phyloP scores from a whole-genome alignment of 78 protist species.

The Dictyostelium capitatum region DNA sequence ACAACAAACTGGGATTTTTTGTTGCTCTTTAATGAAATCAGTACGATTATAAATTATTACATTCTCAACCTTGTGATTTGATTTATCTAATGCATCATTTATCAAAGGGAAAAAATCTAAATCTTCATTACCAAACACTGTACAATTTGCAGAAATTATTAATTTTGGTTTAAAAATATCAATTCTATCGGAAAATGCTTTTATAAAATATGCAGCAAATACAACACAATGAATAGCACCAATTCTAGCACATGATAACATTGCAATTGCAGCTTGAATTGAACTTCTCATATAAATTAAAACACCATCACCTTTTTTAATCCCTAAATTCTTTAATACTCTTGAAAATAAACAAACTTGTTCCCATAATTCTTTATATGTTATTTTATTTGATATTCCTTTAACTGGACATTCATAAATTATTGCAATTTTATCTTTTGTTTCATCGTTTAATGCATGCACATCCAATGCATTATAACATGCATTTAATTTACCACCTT shows the following conservation, averaged over 20 bases:
- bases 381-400: neutral
- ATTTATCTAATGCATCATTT: neutral
- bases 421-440: neutral
- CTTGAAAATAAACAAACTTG: conserved; percentile 1
- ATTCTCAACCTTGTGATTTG: neutral
- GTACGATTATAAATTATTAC: neutral
- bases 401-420: neutral
- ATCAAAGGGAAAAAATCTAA: neutral
- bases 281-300: conserved; percentile 92
- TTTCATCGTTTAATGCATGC: neutral
- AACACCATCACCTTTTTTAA: conserved; percentile 91
- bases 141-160: neutral
- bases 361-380: neutral
- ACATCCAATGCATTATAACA: conserved; percentile 1
- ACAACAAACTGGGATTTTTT: neutral
- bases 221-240: conserved; percentile 89
- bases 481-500: conserved; percentile 22
- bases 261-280: conserved; percentile 82
- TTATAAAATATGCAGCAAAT: neutral
- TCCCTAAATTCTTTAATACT: conserved; percentile 72
- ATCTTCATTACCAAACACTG: neutral
- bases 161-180: conserved; percentile 22
- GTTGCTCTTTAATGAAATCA: neutral
- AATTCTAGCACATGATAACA: conserved; percentile 96
- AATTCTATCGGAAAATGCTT: neutral